phyloP scores from a whole-genome alignment of 768 basidiomycete genomes.

The Cystobasidium tubakii region DNA sequence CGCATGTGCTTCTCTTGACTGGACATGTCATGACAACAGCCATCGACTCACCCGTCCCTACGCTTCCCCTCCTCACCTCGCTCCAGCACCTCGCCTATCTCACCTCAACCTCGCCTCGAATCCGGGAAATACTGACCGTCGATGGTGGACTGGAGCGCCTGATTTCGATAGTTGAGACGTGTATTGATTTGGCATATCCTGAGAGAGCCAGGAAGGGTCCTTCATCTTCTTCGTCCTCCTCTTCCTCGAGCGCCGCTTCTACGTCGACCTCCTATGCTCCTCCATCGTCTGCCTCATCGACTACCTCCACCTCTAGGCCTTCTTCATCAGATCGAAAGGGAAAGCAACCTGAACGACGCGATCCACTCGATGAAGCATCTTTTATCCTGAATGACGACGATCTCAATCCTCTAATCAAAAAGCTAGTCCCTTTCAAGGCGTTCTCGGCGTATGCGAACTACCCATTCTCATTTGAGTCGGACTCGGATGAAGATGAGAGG shows the following conservation, averaged over 20 bases:
- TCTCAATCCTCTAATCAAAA: background rate
- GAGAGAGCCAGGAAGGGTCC: conserved; percentile 4
- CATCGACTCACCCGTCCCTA: conserved; percentile 52
- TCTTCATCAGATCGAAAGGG: conserved; percentile 24
- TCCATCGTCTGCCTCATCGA: conserved; percentile 19
- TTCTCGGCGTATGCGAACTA: conserved; percentile 42
- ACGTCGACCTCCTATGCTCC: background rate
- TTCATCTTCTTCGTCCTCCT: background rate
- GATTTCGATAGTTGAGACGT: conserved; percentile 79
- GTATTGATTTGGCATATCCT: conserved; percentile 46
- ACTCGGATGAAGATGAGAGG: background rate
- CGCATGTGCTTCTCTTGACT: too few species aligned
- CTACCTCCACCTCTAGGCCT: background rate
- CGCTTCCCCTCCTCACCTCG: conserved; percentile 78
- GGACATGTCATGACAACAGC: too few species aligned
- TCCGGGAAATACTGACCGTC: conserved; percentile 96
- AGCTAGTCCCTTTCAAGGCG: conserved; percentile 41
- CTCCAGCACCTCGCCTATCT: conserved; percentile 92
- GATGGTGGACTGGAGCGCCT: conserved; percentile 96
- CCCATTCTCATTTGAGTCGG: conserved; percentile 6
- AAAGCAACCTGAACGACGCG: background rate
- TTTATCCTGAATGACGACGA: background rate
- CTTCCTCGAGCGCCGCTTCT: conserved; percentile 20
- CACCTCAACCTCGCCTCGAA: conserved; percentile 91
- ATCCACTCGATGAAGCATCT: background rate